Evolutionary conservation across 208 protist genomes (phyloP), one percentile per base, ranked within the genome.

Genomic region (Tritrichomonas musculus): DNA sequence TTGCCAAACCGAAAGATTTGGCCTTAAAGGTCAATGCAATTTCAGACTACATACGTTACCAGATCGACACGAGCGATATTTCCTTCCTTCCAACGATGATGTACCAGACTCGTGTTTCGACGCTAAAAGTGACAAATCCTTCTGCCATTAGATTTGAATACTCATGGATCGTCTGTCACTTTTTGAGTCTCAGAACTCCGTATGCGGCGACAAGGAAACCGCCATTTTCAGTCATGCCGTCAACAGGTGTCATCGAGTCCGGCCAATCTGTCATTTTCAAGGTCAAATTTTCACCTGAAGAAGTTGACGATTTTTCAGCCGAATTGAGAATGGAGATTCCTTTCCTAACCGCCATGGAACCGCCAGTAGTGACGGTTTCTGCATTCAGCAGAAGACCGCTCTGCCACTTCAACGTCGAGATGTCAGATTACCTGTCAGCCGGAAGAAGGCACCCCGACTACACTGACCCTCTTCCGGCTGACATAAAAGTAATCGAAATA

Each of bases 361-460:
- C 77, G 20, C 94, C 93, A 22, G 75, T 93, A 33, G 77, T 98
- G n/a, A 93, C 95, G 0, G 93, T 99, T 75, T 94, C 94, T 53
- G 98, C 97, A 22, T 93, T 92, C 20, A 96, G 95, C 17, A 96
- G 96, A 93, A 97, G 98, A 93, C 98, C 98, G 4, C 94, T 98
- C 36, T 97, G 98, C 84, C 98, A 99, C 95, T 97, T 99, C 94
- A 96, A 98, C 50, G 93, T 98, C 9, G 96, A 96, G 3, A 93
- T 95, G 20, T 97, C 94, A 55, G 97, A 98, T 95, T 98, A 98
- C 93, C 94, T 99, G 25, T 77, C 57, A 30, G 95, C 94, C 0
- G 96, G 94, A 0, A 82, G 96, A 69, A 96, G 97, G 57, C 33
- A 13, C 5, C 44, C 41, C 17, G 0, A 33, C 5, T 49, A 88